Conservation (phyloP, 2,329 filamentous ascomycete species). For the Colletotrichum zoysiae region DNA sequence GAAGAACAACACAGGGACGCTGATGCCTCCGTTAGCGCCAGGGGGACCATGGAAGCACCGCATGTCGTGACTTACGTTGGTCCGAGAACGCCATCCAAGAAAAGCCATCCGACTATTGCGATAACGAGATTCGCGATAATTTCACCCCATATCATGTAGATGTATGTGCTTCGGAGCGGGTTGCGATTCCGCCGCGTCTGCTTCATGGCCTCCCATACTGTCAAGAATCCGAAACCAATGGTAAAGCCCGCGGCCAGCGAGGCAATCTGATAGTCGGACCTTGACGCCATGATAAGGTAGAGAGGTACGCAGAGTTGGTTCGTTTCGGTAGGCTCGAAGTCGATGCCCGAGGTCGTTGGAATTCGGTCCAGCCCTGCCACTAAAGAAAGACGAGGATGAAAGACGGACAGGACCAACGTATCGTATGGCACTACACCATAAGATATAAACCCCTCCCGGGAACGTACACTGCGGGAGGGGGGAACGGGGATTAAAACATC, state of each 20-base stretch:
- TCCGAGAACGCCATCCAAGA: constrained; percentile 52
- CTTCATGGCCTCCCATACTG: constrained; percentile 55
- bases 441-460: neutral
- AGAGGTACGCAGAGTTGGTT: neutral
- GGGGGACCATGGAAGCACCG: too few relatives aligned
- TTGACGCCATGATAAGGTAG: constrained; percentile 40
- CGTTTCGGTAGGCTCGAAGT: neutral
- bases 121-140: constrained; percentile 55
- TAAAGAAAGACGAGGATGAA: neutral
- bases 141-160: constrained; percentile 62
- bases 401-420: neutral
- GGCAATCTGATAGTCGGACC: constrained; percentile 47
- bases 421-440: too few relatives aligned
- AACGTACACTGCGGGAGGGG: neutral
- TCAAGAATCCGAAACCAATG: constrained; percentile 57
- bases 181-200: constrained; percentile 55
- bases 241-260: constrained; percentile 51
- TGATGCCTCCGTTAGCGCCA: constrained; percentile 30
- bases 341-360: neutral
- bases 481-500: neutral
- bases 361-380: constrained; percentile 9
- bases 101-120: constrained; percentile 55
- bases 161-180: constrained; percentile 52
- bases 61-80: constrained; percentile 45
- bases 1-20: constrained; percentile 52